These are phyloP conservation scores for Emmonsiellopsis sp. DNA, from an alignment of 2,329 filamentous ascomycete species.

Conservation along the genomic window DNA sequence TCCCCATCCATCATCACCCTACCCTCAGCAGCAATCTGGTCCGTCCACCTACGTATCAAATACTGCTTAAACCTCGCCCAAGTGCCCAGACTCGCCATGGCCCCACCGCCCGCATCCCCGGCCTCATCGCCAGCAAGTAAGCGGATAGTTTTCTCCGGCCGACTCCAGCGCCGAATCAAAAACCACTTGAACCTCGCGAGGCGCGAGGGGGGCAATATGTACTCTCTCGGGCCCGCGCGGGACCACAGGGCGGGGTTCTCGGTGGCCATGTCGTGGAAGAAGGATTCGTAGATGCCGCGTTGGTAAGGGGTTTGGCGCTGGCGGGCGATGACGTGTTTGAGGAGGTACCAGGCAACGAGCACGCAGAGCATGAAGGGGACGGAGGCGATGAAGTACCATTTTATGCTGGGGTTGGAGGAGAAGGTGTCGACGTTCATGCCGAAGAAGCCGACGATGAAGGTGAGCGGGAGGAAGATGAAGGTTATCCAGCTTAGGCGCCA, in stretches of 20 bases:
- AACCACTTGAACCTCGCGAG: constrained; percentile 38
- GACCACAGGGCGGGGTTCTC: constrained; percentile 40
- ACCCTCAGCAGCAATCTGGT: constrained; percentile 18
- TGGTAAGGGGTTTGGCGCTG: constrained; percentile 36
- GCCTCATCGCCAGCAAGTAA: constrained; percentile 17
- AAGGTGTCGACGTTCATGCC: constrained; percentile 45
- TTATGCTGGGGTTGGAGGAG: constrained; percentile 32
- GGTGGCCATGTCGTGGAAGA: constrained; percentile 40
- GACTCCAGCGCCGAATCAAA: constrained; percentile 39
- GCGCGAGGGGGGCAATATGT: constrained; percentile 31
- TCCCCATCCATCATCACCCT: constrained; percentile 8
- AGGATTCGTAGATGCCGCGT: constrained; percentile 41
- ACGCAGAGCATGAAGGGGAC: constrained; percentile 39
- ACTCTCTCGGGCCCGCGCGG: constrained; percentile 33
- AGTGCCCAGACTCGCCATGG: constrained; percentile 28
- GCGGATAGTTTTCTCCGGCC: constrained; percentile 30
- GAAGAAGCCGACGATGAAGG: constrained; percentile 39
- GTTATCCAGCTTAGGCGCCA: constrained; percentile 30
- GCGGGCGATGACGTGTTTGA: constrained; percentile 37
- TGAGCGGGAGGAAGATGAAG: constrained; percentile 36
- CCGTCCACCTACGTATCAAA: constrained; percentile 33
- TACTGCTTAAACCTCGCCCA: constrained; percentile 30
- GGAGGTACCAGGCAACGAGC: constrained; percentile 37
- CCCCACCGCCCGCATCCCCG: constrained; percentile 15
- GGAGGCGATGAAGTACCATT: constrained; percentile 42